Evolutionary conservation across 352 stramenopile genomes (phyloP).

Genomic region (Phytopythium ostracodes): DNA sequence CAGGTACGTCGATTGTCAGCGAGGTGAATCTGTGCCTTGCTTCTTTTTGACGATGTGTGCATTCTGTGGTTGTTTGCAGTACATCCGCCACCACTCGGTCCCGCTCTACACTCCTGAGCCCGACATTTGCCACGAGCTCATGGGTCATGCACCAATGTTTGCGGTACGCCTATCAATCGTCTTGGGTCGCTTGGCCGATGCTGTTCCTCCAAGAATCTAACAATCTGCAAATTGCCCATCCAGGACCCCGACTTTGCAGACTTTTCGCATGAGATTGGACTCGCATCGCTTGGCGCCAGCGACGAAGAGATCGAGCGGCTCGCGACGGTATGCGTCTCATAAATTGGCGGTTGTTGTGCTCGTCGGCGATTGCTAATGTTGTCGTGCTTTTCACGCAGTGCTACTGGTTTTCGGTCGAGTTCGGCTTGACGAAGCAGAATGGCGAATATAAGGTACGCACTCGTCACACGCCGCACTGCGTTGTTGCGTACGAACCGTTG

Average conservation of each 20-base stretch:
- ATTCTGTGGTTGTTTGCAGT: slow-evolving; percentile 65
- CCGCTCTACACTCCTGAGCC: slow-evolving; percentile 97
- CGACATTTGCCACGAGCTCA: slow-evolving; percentile 97
- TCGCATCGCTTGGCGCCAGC: slow-evolving; percentile 93
- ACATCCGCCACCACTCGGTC: slow-evolving; percentile 93
- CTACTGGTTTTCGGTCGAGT: slow-evolving; percentile 99
- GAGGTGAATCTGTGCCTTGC: background rate
- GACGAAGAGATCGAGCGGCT: slow-evolving; percentile 95
- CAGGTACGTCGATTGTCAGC: slow-evolving; percentile 66
- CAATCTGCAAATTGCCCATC: background rate
- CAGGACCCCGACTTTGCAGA: slow-evolving; percentile 96
- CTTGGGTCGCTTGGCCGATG: background rate
- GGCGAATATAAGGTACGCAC: slow-evolving; percentile 87
- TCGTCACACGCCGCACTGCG: background rate
- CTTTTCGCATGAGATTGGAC: slow-evolving; percentile 96
- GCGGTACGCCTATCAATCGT: slow-evolving; percentile 39
- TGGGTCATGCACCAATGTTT: slow-evolving; percentile 97
- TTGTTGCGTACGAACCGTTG: background rate
- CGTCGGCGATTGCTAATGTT: background rate
- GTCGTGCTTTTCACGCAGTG: slow-evolving; percentile 37
- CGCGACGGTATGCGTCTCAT: slow-evolving; percentile 57
- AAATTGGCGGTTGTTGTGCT: background rate
- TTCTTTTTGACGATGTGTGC: background rate
- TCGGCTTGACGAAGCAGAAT: slow-evolving; percentile 92
- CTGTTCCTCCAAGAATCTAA: background rate